Conservation (phyloP, 2,329 filamentous ascomycete genomes). For the Trichophyton simii region DNA sequence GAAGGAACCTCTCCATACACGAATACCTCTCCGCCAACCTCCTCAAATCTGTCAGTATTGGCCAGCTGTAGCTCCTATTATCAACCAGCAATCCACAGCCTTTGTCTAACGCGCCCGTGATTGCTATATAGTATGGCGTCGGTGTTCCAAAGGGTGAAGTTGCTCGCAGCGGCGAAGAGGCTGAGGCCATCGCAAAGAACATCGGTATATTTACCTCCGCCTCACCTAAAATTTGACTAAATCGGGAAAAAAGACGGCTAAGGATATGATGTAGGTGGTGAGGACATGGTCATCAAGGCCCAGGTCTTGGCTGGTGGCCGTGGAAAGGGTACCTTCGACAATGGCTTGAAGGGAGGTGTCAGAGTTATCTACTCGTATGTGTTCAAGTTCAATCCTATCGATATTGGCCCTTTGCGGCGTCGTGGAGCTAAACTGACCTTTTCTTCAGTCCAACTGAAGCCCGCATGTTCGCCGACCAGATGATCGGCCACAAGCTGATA, state of each 20-base stretch:
- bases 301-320: constrained; percentile 95
- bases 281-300: constrained; percentile 99
- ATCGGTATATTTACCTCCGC: constrained; percentile 49
- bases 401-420: not conserved
- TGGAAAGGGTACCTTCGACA: constrained; percentile 96
- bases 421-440: constrained; percentile 7
- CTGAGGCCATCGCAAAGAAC: constrained; percentile 77
- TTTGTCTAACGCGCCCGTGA: not conserved
- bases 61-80: not conserved
- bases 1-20: constrained; percentile 86
- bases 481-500: constrained; percentile 99
- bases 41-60: constrained; percentile 49
- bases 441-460: constrained; percentile 60
- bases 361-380: constrained; percentile 89
- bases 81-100: not conserved
- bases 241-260: constrained; percentile 11
- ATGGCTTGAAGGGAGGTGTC: constrained; percentile 96
- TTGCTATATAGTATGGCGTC: constrained; percentile 63
- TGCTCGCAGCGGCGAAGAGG: constrained; percentile 71
- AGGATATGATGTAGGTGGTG: constrained; percentile 42
- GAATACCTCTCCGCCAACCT: constrained; percentile 95
- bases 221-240: not conserved
- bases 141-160: constrained; percentile 83
- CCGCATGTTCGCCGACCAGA: constrained; percentile 95
- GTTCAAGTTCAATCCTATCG: not conserved